Evolutionary conservation across 2,329 filamentous ascomycete species (phyloP), one percentile per base, ranked within the genome.

Genomic region (Epichloe hybrida): DNA sequence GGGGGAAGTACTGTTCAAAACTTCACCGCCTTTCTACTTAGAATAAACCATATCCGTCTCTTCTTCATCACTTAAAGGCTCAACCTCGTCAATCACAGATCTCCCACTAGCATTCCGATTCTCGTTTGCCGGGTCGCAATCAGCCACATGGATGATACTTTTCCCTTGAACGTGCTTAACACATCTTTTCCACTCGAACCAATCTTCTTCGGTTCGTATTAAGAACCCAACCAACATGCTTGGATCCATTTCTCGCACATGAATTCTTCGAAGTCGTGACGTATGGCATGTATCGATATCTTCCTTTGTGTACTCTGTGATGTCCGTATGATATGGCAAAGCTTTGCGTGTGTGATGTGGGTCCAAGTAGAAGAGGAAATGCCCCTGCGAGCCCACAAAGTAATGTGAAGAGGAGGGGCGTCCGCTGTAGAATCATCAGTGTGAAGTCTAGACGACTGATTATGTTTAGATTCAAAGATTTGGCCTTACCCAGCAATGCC

Each of bases 221-320:
- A 98, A 70, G 61, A 97, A 97, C 4, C 88, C 91, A 56, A 98
- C 87, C 41, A 98, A 71, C 93, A 98, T 98, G 62, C 89, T 96
- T 0, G 93, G 93, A 61, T 98, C 93, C 87, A 98, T 93, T 62
- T 97, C 90, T 53, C 82, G 81, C 46, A 98, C 77, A 58, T 93
- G 84, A 34, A 98, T 75, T 51, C 86, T 79, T 38, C 91, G 81
- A 17, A 98, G 70, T 45, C 91, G 83, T 48, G 87, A 79, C 0
- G 90, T 97, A 64, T 98, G 91, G 61, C 88, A 96, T 1, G 85
- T 85, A 50, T 84, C 79, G 13, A 95, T 65, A 52, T 97, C 89
- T 58, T 87, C 84, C 7, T 72, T 61, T 0, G 81, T 81, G 61
- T 89, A 88, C 1, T 79, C 68, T 6, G 69, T 66, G 1, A 73